Conservation (phyloP, 2,329 filamentous ascomycete species). For the Nothophaeocryptopus gaeumannii region DNA sequence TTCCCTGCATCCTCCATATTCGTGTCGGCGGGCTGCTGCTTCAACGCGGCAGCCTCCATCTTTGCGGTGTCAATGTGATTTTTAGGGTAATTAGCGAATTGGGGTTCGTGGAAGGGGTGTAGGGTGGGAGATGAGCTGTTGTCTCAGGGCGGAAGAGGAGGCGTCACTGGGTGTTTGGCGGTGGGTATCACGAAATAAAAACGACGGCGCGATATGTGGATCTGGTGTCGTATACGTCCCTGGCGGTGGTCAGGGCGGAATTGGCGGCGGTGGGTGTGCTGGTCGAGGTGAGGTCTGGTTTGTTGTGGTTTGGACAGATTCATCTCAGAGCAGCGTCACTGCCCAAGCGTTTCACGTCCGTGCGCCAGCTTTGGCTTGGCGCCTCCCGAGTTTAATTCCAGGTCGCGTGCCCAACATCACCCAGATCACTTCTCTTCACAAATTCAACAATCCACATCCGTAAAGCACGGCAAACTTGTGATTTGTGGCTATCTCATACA, state of each 20-base stretch:
- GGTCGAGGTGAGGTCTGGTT: background rate
- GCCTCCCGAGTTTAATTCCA: background rate
- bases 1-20: constrained; percentile 98
- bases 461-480: too few species aligned
- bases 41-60: constrained; percentile 35
- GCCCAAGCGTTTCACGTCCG: background rate
- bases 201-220: too few species aligned
- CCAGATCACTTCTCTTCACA: background rate
- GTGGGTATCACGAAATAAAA: too few species aligned
- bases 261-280: background rate
- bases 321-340: too few species aligned
- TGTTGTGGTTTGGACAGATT: constrained; percentile 1
- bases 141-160: too few species aligned
- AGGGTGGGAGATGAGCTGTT: background rate
- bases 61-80: constrained; percentile 5
- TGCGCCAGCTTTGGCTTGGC: constrained; percentile 2
- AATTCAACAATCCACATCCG: too few species aligned
- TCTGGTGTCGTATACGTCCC: too few species aligned
- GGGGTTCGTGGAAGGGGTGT: background rate
- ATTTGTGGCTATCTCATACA: too few species aligned
- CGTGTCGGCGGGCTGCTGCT: constrained; percentile 62
- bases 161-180: too few species aligned
- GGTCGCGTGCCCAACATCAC: constrained; percentile 1
- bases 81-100: background rate
- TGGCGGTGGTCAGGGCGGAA: too few species aligned